These are phyloP conservation scores for Hypholoma sublateritium DNA, from an alignment of 768 basidiomycete genomes.

Conservation along the genomic window DNA sequence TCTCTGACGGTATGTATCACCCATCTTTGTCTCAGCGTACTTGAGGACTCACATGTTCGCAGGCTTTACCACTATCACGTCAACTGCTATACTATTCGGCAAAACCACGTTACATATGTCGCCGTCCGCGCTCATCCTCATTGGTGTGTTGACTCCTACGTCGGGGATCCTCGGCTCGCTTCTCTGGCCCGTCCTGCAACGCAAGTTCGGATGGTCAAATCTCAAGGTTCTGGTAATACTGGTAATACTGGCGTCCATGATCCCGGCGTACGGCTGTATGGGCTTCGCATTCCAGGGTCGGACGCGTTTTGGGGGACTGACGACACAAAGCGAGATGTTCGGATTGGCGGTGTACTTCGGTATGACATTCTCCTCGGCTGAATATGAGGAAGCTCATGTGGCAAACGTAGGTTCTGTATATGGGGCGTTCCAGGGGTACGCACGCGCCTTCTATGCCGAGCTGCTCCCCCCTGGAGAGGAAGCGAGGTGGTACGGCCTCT, in stretches of 20 bases:
- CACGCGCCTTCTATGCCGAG: conserved; percentile 84
- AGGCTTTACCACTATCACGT: conserved; percentile 93
- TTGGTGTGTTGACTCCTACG: conserved; percentile 76
- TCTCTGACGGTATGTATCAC: conserved; percentile 74
- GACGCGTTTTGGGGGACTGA: conserved; percentile 68
- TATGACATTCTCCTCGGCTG: conserved; percentile 25
- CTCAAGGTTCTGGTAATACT: conserved; percentile 64
- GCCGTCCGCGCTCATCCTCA: conserved; percentile 71
- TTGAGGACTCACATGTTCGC: background rate
- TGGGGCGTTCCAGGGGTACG: conserved; percentile 91
- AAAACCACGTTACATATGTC: conserved; percentile 87
- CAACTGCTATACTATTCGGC: conserved; percentile 88
- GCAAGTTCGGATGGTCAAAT: conserved; percentile 62
- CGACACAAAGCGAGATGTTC: conserved; percentile 84
- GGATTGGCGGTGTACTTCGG: conserved; percentile 82
- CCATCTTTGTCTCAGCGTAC: background rate
- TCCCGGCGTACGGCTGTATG: conserved; percentile 82
- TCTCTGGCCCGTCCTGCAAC: conserved; percentile 76
- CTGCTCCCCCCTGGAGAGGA: conserved; percentile 87
- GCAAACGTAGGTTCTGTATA: conserved; percentile 58
- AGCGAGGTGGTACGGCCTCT: conserved; percentile 87
- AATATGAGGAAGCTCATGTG: background rate
- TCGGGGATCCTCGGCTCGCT: conserved; percentile 85
- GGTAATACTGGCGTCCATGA: conserved; percentile 60
- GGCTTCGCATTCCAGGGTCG: conserved; percentile 66